A percentile compares a stretch with the other conserved stretches of the same genome.
phyloP scores from a whole-genome alignment of 306 rosid species.

The Pyrus betulifolia region DNA sequence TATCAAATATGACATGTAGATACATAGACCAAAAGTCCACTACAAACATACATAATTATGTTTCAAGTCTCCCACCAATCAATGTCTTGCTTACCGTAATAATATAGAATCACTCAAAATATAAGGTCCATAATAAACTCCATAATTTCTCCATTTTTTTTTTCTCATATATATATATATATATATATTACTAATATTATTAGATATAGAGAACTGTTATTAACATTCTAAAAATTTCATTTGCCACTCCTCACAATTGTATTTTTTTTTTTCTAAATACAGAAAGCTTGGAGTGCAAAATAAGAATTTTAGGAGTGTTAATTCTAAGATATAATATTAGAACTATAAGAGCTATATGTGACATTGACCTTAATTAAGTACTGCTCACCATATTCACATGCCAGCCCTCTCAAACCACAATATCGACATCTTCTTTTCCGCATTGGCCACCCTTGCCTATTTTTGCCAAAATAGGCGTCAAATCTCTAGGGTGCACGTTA shows the following conservation, averaged over 20 bases:
- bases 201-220: too few relatives aligned
- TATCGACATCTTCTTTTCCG: conserved; percentile 3
- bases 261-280: too few relatives aligned
- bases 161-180: not conserved
- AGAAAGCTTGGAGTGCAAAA: too few relatives aligned
- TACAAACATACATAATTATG: not conserved
- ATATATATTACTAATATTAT: too few relatives aligned
- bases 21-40: too few relatives aligned
- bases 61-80: not conserved
- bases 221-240: too few relatives aligned
- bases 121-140: not conserved
- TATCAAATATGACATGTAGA: too few relatives aligned
- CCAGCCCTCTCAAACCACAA: conserved; percentile 17
- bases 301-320: too few relatives aligned
- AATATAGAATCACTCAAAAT: not conserved
- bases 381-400: not conserved
- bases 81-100: too few relatives aligned
- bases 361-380: not conserved
- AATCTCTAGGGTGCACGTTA: conserved; percentile 53
- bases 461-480: conserved; percentile 40
- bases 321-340: not conserved
- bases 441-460: not conserved
- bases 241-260: too few relatives aligned
- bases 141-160: not conserved
- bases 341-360: not conserved